Conservation (phyloP, 768 basidiomycete species). For the Hygrophoropsis aurantiaca region DNA sequence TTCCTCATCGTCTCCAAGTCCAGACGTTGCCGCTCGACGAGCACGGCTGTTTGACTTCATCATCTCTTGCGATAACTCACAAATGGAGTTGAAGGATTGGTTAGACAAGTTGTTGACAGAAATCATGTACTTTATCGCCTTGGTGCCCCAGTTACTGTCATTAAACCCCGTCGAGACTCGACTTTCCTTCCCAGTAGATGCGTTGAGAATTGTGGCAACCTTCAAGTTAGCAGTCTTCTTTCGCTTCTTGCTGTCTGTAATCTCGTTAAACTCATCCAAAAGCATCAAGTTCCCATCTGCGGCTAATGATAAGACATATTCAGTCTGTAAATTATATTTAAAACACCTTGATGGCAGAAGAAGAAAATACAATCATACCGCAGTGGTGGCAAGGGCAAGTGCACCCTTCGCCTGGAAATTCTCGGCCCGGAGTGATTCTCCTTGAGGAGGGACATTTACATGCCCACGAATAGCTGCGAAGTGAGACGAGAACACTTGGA, state of each 20-base stretch:
- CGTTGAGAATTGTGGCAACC: background rate
- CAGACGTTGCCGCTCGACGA: no score
- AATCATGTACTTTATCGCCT: constrained; percentile 2
- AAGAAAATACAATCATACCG: background rate
- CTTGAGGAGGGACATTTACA: constrained; percentile 1
- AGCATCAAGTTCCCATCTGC: background rate
- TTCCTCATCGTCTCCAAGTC: no score
- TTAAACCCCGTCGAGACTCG: constrained; percentile 2
- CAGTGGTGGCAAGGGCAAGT: constrained; percentile 7
- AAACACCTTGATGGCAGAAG: background rate
- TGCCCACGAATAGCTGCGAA: constrained; percentile 8
- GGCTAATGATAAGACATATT: constrained; percentile 6
- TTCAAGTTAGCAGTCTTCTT: no score
- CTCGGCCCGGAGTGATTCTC: background rate
- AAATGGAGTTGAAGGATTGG: background rate
- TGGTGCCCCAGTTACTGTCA: constrained; percentile 8
- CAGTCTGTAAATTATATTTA: background rate
- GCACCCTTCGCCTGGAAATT: constrained; percentile 1
- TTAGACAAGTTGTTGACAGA: constrained; percentile 8
- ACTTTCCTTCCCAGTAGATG: constrained; percentile 1
- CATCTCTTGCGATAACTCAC: no score
- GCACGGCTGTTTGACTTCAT: no score
- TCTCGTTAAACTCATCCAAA: constrained; percentile 1
- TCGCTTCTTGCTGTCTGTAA: background rate
- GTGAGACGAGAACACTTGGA: constrained; percentile 11